Evolutionary conservation across 2,329 filamentous ascomycete species (phyloP).

Genomic region (Tetracladium maxilliforme): DNA sequence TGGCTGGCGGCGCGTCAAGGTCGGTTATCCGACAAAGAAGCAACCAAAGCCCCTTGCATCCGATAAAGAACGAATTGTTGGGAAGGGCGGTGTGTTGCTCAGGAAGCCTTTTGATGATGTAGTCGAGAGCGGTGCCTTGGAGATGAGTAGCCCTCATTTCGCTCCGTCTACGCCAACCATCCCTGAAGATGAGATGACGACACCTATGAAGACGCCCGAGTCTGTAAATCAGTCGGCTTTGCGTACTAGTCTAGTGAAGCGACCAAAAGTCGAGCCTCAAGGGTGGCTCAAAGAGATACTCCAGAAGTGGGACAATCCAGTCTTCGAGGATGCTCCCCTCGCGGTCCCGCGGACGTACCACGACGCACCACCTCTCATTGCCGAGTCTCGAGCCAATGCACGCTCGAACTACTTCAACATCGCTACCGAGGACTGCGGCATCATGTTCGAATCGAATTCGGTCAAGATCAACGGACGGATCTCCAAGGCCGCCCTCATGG

Average conservation of each 20-base stretch:
- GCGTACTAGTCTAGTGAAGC: background rate
- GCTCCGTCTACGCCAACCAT: too few species aligned
- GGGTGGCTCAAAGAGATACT: constrained; percentile 48
- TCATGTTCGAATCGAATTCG: constrained; percentile 10
- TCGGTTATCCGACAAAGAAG: constrained; percentile 9
- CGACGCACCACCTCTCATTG: constrained; percentile 23
- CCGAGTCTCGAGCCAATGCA: constrained; percentile 9
- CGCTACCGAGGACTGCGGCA: constrained; percentile 5
- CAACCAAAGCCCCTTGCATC: constrained; percentile 2
- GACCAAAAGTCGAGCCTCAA: too few species aligned
- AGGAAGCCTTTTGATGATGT: too few species aligned
- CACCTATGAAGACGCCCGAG: too few species aligned
- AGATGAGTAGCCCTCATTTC: too few species aligned
- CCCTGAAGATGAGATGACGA: too few species aligned
- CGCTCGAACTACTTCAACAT: constrained; percentile 5
- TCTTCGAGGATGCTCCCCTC: too few species aligned
- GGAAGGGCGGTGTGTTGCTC: constrained; percentile 1
- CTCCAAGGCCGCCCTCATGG: constrained; percentile 42
- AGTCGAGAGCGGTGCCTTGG: too few species aligned
- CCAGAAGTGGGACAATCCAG: constrained; percentile 58
- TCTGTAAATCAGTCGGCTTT: constrained; percentile 1
- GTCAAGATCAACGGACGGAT: constrained; percentile 28
- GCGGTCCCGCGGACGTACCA: too few species aligned
- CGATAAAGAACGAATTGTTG: constrained; percentile 7
- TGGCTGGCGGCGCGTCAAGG: constrained; percentile 20